Base-by-base conservation (phyloP, 169 alveolate species). In the Cryptosporidium xiaoi region DNA sequence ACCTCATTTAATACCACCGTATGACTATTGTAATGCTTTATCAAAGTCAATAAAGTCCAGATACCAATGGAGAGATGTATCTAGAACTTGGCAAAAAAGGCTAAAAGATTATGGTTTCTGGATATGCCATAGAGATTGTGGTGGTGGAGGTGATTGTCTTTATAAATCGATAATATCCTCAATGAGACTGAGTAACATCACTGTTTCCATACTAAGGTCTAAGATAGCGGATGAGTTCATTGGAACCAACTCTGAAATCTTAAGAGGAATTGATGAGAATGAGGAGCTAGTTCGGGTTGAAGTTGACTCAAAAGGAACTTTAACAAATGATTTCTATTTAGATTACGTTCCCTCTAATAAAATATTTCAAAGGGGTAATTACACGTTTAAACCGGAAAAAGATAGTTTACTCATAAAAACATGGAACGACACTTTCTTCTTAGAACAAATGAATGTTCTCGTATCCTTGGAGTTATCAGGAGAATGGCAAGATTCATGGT, bases 71-170 rank as follows among this genome's bases (percentile, higher is more conserved):
- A 7, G 48, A n/a, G 71, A 77, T 40, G 77, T 60, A 24, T 60
- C 87, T 40, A 2, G 16, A 34, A 36, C 62, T 15, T 77, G 87
- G 87, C 87, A 77, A 77, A 62, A 62, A 34, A 56, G 87, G 16
- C 40, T 77, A 24, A 60, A 60, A 18, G 64, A 18, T 55, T 77
- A 44, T 58, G 87, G 87, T 20, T 77, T 58, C 34, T 77, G 87
- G 87, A 56, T 60, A 34, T 77, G 87, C 64, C 64, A 48, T 13
- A 77, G 87, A 77, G 87, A 77, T 60, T 60, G 77, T 40, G 87
- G 87, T 16, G 87, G 77, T 40, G 87, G 87, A 18, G 87, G 87
- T 13, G 87, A 77, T 24, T 77, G 87, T 36, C 64, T 77, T 3
- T 77, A 77, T 60, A 77, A 31, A 10, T 77, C 87, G 1, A 50